Conservation (phyloP, 208 protist species). For the Acanthamoeba healyi region DNA sequence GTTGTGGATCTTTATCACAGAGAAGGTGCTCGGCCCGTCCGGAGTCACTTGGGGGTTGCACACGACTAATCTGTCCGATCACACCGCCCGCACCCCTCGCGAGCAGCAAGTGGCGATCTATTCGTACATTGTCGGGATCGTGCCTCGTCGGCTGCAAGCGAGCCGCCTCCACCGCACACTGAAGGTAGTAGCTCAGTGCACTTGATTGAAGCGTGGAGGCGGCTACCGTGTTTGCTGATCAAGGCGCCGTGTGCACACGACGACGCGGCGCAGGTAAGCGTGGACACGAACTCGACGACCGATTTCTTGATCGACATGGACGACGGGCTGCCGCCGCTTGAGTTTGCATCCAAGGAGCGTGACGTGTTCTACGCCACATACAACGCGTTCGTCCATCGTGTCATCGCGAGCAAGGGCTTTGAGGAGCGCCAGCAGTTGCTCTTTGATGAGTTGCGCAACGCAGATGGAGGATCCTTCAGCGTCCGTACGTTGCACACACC, state of each 20-base stretch:
- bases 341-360: background rate
- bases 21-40: background rate
- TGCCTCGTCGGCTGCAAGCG: background rate
- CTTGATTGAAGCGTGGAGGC: background rate
- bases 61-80: background rate
- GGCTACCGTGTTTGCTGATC: too few species aligned
- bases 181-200: background rate
- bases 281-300: background rate
- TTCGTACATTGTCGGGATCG: conserved; percentile 18
- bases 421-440: background rate
- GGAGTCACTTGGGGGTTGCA: background rate
- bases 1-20: background rate
- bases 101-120: conserved; percentile 4
- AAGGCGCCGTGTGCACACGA: background rate
- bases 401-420: background rate
- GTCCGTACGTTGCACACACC: too few species aligned
- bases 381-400: background rate
- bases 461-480: background rate
- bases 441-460: background rate
- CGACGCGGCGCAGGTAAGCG: background rate
- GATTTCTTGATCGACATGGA: conserved; percentile 4
- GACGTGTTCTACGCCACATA: conserved; percentile 17
- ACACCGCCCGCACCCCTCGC: background rate
- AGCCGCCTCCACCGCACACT: background rate
- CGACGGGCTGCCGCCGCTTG: background rate